Evolutionary conservation across 2,329 filamentous ascomycete species (phyloP), one percentile per base, ranked within the genome.

Genomic region (Calonectria multiphialidica): DNA sequence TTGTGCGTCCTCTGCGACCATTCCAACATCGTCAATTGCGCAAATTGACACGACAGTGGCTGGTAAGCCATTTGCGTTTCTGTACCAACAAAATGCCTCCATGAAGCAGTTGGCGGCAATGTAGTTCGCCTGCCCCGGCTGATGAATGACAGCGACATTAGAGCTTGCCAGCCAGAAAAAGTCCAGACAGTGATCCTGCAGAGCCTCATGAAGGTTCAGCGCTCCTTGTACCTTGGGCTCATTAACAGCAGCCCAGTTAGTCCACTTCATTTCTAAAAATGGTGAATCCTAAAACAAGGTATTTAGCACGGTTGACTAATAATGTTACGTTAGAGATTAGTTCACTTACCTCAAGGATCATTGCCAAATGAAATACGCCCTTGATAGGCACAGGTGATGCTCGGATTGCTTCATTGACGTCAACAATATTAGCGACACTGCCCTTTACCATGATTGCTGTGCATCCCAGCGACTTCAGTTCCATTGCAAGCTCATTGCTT

Each of bases 161-260:
- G 73, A 75, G 2, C 73, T 74, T 2, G 67, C 65, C 8, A 76
- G 37, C 49, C 66, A 63, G 72, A 85, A 87, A 76, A 88, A 84
- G 70, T 86, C 83, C 0, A 85, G 63, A 0, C 47, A 37, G 13
- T 73, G 59, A 4, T 18, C 25, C 0, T 35, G n/a, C 6, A 61
- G 0, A 18, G 73, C 61, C 4, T 40, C 28, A 35, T 86, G 80
- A 0, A 85, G 74, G 23, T 84, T 81, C 57, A 70, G 75, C 0
- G 78, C 78, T 0, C 83, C 82, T 1, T 76, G 59, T 0, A 83
- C 77, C 70, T 86, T 86, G 13, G 84, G 83, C 9, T 70, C 68
- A 1, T 81, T 62, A 0, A 78, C 78, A 3, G 71, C 69, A 2
- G 74, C 71, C 70, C 82, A 78, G 12, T 77, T 73, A 40, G 35